Base-by-base conservation (phyloP, 306 rosid genomes). In the Luffa acutangula region DNA sequence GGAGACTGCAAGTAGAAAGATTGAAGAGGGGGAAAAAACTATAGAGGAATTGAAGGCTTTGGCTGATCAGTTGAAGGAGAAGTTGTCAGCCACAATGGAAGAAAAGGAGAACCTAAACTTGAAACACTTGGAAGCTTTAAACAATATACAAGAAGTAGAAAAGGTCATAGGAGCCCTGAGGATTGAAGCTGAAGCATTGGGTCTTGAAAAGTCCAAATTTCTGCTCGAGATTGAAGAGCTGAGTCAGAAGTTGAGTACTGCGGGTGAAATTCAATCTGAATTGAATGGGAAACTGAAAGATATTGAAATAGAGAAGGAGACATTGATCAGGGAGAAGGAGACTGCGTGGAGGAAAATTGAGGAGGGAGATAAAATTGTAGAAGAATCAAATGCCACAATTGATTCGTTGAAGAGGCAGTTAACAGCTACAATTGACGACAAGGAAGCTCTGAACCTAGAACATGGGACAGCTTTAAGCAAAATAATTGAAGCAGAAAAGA, bases 391-490 rank as follows among this genome's bases (percentile, higher is more conserved):
- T 31, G 60, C 62, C 59, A 74, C 56, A 13, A 14, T 15, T 74
- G 78, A 49, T 51, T 81, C 67, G 73, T 78, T 76, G 76, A 87
- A 43, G 83, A 81, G 54, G 80, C 76, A 82, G 79, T 83, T 88
- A 75, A 85, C 78, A 86, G 75, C 80, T 65, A 42, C 77, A 13
- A 78, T 82, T 62, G 89, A 86, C 74, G 97, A 90, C 54, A 93
- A 88, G 41, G 77, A 63, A 69, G 81, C 70, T 63, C 70, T 63
- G 43, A 63, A 14, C 45, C 43, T 63, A 63, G 70, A 63, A 12
- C 70, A 63, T 63, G 43, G 42, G 43, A 34, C 70, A 63, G 70
- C 70, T 37, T 63, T 63, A 5, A 34, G 45, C 70, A 63, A 34
- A 34, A 6, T 63, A 13, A 34, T 34, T 34, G 70, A 63, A 63